phyloP scores from a whole-genome alignment of 768 basidiomycete genomes.

The Kwoniella dendrophila region DNA sequence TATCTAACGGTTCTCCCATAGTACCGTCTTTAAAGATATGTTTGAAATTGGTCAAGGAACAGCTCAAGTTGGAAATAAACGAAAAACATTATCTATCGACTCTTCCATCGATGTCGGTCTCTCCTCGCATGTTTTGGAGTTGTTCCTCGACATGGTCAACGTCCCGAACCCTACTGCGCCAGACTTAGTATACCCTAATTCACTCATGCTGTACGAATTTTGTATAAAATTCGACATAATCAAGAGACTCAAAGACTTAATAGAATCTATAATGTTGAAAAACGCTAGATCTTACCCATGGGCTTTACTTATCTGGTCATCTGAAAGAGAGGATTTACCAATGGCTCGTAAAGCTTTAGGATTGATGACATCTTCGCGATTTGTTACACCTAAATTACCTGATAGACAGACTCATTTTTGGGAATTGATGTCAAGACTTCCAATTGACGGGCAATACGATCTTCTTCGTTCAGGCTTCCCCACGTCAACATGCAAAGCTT shows the following conservation, averaged over 20 bases:
- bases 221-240: conserved; percentile 11
- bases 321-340: not conserved
- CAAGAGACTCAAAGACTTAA: not conserved
- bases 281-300: not conserved
- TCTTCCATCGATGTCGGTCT: not conserved
- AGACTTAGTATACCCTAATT: not conserved
- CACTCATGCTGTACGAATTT: conserved; percentile 5
- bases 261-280: not conserved
- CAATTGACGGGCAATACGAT: too few relatives aligned
- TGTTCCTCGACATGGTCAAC: conserved; percentile 15
- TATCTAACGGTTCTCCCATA: not conserved
- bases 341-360: not conserved
- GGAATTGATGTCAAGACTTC: too few relatives aligned
- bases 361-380: not conserved
- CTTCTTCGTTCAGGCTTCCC: too few relatives aligned
- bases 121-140: not conserved
- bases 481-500: too few relatives aligned
- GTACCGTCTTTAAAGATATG: not conserved
- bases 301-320: not conserved
- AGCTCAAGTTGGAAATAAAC: not conserved
- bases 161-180: conserved; percentile 4
- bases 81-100: too few relatives aligned
- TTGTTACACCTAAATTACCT: not conserved
- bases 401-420: not conserved
- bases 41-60: not conserved